Evolutionary conservation across 371 early-diverging fungal species (phyloP).

Genomic region (Rhizopus arrhizus): DNA sequence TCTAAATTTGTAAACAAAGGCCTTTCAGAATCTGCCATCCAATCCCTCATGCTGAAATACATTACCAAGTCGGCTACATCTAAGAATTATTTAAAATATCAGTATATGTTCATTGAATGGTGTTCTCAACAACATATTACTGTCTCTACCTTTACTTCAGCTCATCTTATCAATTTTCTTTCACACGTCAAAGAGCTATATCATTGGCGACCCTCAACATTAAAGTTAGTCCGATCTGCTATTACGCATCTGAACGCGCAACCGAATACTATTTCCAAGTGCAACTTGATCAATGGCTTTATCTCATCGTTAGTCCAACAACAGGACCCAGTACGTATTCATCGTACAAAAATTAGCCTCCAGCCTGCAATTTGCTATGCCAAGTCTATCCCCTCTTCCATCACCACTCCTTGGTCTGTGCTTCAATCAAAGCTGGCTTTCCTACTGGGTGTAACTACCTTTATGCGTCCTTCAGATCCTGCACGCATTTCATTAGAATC

Average conservation of each 20-base stretch:
- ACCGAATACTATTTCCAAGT: neutral
- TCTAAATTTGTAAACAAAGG: no score
- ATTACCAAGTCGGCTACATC: no score
- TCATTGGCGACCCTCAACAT: neutral
- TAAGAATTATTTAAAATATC: no score
- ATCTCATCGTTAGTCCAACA: neutral
- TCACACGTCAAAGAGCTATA: no score
- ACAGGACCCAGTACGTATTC: neutral
- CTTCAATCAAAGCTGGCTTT: conserved; percentile 19
- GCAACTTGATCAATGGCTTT: neutral
- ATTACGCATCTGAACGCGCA: conserved; percentile 13
- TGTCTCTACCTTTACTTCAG: no score
- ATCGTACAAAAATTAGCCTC: conserved; percentile 1
- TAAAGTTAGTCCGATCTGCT: conserved; percentile 17
- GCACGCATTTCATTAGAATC: conserved; percentile 3
- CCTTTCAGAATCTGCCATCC: no score
- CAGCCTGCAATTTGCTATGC: neutral
- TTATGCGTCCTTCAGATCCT: conserved; percentile 26
- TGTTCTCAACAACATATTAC: no score
- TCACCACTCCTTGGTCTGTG: neutral
- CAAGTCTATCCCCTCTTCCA: neutral
- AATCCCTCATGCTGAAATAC: no score
- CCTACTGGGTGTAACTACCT: conserved; percentile 14
- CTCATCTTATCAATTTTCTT: no score
- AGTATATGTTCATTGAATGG: no score